These are phyloP conservation scores for Reticulascus tulasneorum DNA, from an alignment of 2,329 filamentous ascomycete species.

Conservation along the genomic window DNA sequence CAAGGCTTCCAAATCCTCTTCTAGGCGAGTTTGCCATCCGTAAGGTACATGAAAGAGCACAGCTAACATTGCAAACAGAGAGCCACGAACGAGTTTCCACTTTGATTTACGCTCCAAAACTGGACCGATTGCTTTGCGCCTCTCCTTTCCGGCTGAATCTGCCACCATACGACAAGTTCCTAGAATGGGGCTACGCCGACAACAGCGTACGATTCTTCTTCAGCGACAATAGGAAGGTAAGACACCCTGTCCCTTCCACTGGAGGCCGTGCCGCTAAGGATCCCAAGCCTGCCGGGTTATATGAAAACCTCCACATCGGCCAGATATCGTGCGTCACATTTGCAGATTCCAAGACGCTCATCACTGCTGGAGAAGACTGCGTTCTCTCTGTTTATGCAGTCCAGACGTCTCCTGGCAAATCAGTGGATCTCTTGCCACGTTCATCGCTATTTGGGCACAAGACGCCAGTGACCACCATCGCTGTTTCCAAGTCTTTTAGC, in stretches of 20 bases:
- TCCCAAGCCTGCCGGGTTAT: constrained; percentile 67
- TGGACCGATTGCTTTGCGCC: constrained; percentile 79
- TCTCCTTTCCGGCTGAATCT: constrained; percentile 84
- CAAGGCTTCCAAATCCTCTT: constrained; percentile 73
- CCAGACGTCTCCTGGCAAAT: constrained; percentile 56
- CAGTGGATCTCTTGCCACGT: constrained; percentile 73
- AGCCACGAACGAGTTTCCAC: constrained; percentile 77
- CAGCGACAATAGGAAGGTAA: constrained; percentile 72
- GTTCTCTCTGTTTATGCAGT: constrained; percentile 83
- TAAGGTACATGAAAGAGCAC: background rate
- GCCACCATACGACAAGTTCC: constrained; percentile 85
- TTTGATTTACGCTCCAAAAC: constrained; percentile 71
- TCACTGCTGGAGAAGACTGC: constrained; percentile 90
- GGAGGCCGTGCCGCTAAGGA: constrained; percentile 20
- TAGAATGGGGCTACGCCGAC: constrained; percentile 96
- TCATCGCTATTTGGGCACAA: constrained; percentile 89
- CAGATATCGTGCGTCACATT: constrained; percentile 82
- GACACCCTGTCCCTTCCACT: background rate
- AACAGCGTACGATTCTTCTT: constrained; percentile 89
- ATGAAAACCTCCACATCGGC: constrained; percentile 89
- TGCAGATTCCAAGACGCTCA: constrained; percentile 82
- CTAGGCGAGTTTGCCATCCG: constrained; percentile 44
- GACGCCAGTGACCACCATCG: constrained; percentile 74
- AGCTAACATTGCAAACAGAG: constrained; percentile 30
- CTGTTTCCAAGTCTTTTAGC: constrained; percentile 83